Base-by-base conservation (phyloP, 1,284 basidiomycete species). In the Fomitopsis betulina region DNA sequence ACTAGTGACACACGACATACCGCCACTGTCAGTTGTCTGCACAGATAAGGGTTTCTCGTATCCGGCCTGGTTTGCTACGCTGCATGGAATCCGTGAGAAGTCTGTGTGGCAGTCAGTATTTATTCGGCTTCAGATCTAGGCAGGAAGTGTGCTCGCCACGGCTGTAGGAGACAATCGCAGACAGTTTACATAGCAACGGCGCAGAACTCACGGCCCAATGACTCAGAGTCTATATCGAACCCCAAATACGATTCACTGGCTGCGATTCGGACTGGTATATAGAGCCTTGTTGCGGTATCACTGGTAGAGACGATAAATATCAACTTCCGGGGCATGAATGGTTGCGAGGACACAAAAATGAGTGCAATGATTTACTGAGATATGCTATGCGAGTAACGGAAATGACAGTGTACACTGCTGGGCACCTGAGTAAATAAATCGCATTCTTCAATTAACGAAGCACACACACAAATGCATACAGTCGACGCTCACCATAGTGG, bases 331-430 rank as follows among this genome's bases (percentile, higher is more conserved):
- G 30, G 49, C 49, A 51, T 37, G 32, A 51, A 51, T 35, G 21
- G 3, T 23, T 17, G 49, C 21, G 32, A 51, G 49, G 49, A 51
- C 33, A 51, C 32, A 51, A 32, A 25, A 47, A 47, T 47, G 49
- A 51, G 33, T 37, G 49, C 49, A 17, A 35, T 51, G 49, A 37
- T 51, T 51, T 51, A 35, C 30, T 25, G 49, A 37, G 49, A 35
- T 51, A 51, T 51, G 25, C 45, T 21, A 30, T 47, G 45, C 45
- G 45, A 47, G 45, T 23, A 51, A 35, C 49, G 49, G 49, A 51
- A 51, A 51, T n/a, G 49, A 51, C 49, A 51, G 49, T 51, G 49
- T 51, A 51, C 49, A 51, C 35, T 51, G 49, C 49, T 51, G 19
- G 30, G 54, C 40, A 55, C 54, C 37, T 35, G 21, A 8, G 3